Base-by-base conservation (phyloP, 192 early-diverging fungal genomes). In the Mortierella alpina region DNA sequence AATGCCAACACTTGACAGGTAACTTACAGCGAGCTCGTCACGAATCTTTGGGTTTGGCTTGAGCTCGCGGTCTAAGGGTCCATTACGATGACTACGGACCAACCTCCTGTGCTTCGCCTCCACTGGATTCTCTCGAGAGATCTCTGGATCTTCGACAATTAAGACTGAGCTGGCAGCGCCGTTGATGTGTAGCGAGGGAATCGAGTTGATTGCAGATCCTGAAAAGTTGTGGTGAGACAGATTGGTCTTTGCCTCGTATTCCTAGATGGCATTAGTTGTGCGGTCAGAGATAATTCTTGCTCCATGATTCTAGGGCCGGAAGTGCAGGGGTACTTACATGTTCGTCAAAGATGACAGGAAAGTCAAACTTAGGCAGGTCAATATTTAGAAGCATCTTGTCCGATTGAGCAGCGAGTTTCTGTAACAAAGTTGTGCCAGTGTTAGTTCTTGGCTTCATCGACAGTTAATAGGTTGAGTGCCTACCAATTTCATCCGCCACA, bases 41-140 rank as follows among this genome's bases (percentile, higher is more conserved):
- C 98, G 86, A 49, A 95, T 94, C 68, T 95, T 95, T 4, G 98
- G 93, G 67, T 98, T 97, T 49, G 98, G 98, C 82, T 99, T 99
- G 53, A 99, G 83, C 60, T 99, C 96, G 51, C 95, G 87, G 77
- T 99, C 97, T 39, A 99, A 75, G 9, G 93, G 92, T 7, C 93
- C 94, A 77, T 93, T 97, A 41, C 96, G 85, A 84, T 98, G 96
- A 59, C 92, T 93, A 68, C 98, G 89, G 13, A 93, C 92, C 48
- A 99, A 80, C 48, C 94, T 89, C 17, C 97, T 86, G 75, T 99
- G 97, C 77, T 98, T 99, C 48, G 88, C 92, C 82, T 99, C 98
- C 1, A 96, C 95, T 0, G 95, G 96, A 72, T 99, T 99, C 75
- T 99, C 97, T 12, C 93, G 77, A 18, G 88, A 70, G 71, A 92